Evolutionary conservation across 345 rosid genomes (phyloP), one percentile per base, ranked within the genome.

Genomic region (Ceriops tagal): DNA sequence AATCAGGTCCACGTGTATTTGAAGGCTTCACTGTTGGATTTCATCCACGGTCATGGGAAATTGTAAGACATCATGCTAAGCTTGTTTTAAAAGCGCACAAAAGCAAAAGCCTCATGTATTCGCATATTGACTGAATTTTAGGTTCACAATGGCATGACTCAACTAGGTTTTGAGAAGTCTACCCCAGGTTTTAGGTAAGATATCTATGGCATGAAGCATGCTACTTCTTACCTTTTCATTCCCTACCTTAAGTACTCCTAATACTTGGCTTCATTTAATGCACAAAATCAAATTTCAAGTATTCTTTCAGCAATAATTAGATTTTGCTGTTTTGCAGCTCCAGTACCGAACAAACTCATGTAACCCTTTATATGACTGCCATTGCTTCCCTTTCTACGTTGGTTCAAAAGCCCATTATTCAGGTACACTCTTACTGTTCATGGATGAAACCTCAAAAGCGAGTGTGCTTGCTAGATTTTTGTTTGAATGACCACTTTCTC

Each of bases 111-210:
- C 28, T 49, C 10, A 56, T 53, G 15, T 4, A 53, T 28, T 69
- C 71, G 5, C 27, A 39, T 59, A 10, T 58, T 64, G 60, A 55
- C 62, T 67, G 47, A 61, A 59, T 72, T 71, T 71, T 79, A 95
- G 99, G 87, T 95, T 52, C 83, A 88, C 69, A 87, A 95, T 78
- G 97, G 99, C 71, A 74, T 95, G 89, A 95, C 96, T 69, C 97
- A 90, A 65, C 76, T 67, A 56, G 99, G 99, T 61, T 95, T 81
- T 76, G 93, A 89, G 68, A 87, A 78, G 67, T 72, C 87, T 28
- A 75, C 64, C 30, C 75, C 5, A 61, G 89, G 84, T 34, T 95
- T 79, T 74, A 92, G 96, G 99, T 92, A 79, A 72, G 27, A 28
- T 21, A 72, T 56, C 62, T 30, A 62, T 19, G 7, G 51, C 27